phyloP scores from a whole-genome alignment of 106 monocot genomes.

The Dioscorea zingiberensis region DNA sequence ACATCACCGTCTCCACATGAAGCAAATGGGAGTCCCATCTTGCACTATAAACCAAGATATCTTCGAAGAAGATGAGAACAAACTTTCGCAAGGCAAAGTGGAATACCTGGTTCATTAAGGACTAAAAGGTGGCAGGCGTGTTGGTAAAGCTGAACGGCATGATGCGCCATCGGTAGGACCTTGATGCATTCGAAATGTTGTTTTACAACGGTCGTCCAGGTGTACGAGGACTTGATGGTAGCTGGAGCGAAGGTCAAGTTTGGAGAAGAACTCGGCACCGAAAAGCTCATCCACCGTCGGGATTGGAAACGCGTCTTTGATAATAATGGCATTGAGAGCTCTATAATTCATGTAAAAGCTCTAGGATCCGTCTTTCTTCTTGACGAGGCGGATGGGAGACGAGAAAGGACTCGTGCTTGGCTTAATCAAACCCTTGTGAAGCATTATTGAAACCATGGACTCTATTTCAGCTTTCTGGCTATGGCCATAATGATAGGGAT shows the following conservation, averaged over 20 bases:
- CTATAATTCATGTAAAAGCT: background rate
- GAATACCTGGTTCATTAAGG: too few species aligned
- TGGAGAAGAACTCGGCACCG: too few species aligned
- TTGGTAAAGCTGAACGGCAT: too few species aligned
- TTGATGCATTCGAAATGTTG: too few species aligned
- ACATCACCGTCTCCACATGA: background rate
- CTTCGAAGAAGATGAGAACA: conserved; percentile 2
- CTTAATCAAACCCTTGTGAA: background rate
- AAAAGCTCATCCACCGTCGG: too few species aligned
- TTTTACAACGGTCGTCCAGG: too few species aligned
- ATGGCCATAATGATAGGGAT: background rate
- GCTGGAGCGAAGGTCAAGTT: too few species aligned
- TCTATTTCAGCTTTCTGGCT: background rate
- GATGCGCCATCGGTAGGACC: too few species aligned
- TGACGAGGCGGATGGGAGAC: background rate
- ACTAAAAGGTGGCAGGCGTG: too few species aligned
- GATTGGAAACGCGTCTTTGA: too few species aligned
- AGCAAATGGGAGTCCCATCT: background rate
- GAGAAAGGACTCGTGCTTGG: background rate
- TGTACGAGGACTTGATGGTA: too few species aligned
- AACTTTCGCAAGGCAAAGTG: too few species aligned
- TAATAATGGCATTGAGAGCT: background rate
- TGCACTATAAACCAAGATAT: background rate
- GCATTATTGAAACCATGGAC: background rate
- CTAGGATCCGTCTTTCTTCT: conserved; percentile 1